Base-by-base conservation (phyloP, 805 yeast genomes). In the Blastobotrys chiropterorum region DNA sequence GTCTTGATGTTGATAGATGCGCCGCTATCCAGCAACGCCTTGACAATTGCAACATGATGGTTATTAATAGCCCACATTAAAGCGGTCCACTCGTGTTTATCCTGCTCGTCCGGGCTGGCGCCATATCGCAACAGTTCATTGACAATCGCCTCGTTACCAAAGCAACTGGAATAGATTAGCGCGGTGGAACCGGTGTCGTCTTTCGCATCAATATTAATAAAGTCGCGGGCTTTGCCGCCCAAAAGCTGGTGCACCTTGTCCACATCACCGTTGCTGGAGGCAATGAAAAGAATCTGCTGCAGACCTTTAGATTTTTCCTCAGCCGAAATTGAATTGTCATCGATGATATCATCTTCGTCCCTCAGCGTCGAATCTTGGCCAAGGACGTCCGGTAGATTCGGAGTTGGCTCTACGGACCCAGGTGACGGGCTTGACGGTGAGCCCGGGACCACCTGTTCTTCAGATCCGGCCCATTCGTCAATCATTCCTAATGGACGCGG, bases 61-160 rank as follows among this genome's bases (percentile, higher is more conserved):
- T 83, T 73, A 58, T 82, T 77, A 2, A 87, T 80, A 0, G 95
- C 90, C 96, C 96, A 88, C 94, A 86, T 87, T 44, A 86, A 66
- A 8, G 96, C 67, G 3, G 76, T 67, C 76, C 75, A 73, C 46
- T 66, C 68, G 50, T 63, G 62, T 41, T 63, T 62, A 58, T 72
- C 76, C 49, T 63, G 68, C 17, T 51, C 50, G 47, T 72, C 65
- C 2, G 68, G 65, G 15, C 63, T 53, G 1, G 76, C 76, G 4
- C 68, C 71, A 22, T 53, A 60, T 11, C 64, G 58, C 38, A 73
- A 58, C 44, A 72, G 62, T 49, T 61, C 67, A 15, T 58, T 49
- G 3, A 70, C 75, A 2, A 63, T 62, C 11, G 56, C 59, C 47
- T 62, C 68, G 53, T 70, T 68, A 30, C 76, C 75, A 54, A 71